Evolutionary conservation across 805 yeast species (phyloP), one percentile per base, ranked within the genome.

Genomic region (Ogataea siamensis): DNA sequence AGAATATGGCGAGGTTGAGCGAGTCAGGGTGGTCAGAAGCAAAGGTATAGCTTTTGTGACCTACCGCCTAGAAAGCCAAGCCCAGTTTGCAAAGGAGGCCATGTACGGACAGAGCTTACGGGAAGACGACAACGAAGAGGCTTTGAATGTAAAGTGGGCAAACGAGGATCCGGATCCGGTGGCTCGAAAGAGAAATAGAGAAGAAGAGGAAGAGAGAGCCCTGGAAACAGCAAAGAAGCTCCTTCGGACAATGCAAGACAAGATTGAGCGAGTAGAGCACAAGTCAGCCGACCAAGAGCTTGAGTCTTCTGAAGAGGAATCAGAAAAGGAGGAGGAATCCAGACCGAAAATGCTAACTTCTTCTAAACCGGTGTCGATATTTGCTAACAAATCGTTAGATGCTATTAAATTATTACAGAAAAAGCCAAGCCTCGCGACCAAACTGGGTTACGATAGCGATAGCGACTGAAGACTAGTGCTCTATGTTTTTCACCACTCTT

Each of bases 51-150:
- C 89, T 0, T 89, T 91, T 63, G 75, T 93, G 5, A 81, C 84
- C 1, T 91, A 66, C 54, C 69, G 68, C 40, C 58, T 70, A 23
- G 95, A 87, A 51, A 58, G 72, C 14, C 80, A 74, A 54, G 97
- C 97, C 0, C 97, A 91, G 58, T 93, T 91, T 68, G 96, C 96
- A 0, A 86, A 87, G 53, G 98, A 91, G 59, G 95, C 95, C 1
- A 87, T 91, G 96, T 76, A 82, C 26, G 80, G 81, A 29, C 98
- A 91, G 58, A 72, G 84, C 7, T 57, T 89, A 6, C 57, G 49
- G 16, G 49, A 48, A 16, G 50, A 45, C 4, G 73, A 80, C 36
- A 78, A 73, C 28, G 72, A 74, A 40, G 95, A 84, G 45, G 73
- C 80, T 0, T 60, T 89, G 29, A 74, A 70, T 43, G 75, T 89